Conservation (phyloP, 179 eudicot species). For the Carnegiea gigantea region DNA sequence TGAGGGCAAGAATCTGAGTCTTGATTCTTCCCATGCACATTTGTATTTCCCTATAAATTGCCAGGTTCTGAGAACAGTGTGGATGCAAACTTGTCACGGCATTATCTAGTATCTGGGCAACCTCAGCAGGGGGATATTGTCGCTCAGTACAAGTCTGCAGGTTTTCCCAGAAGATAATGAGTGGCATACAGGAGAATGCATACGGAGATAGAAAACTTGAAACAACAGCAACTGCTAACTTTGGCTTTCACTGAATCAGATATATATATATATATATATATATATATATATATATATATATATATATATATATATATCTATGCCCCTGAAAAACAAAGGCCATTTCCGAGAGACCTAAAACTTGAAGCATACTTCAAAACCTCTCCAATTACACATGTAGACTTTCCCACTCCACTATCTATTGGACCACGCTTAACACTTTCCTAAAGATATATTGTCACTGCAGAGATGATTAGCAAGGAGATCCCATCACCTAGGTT, state of each 20-base stretch:
- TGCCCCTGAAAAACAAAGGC: too few relatives aligned
- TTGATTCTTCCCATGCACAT: slow-evolving; percentile 85
- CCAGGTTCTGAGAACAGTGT: slow-evolving; percentile 63
- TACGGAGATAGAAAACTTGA: not conserved
- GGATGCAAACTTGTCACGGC: slow-evolving; percentile 78
- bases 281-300: too few relatives aligned
- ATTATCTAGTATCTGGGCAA: slow-evolving; percentile 68
- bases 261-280: too few relatives aligned
- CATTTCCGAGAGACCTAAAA: too few relatives aligned
- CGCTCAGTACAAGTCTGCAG: slow-evolving; percentile 93
- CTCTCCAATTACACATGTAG: too few relatives aligned
- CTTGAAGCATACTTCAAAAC: not conserved
- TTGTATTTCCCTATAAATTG: slow-evolving; percentile 72
- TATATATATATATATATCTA: too few relatives aligned
- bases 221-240: not conserved
- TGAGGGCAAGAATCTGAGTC: slow-evolving; percentile 78
- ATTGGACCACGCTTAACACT: too few relatives aligned
- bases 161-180: slow-evolving; percentile 5
- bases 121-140: slow-evolving; percentile 80
- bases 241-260: not conserved
- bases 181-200: not conserved
- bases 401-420: too few relatives aligned
- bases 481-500: too few relatives aligned
- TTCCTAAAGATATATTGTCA: too few relatives aligned
- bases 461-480: too few relatives aligned